phyloP scores from a whole-genome alignment of 1,284 basidiomycete genomes.

The Apiotrichum gamsii region DNA sequence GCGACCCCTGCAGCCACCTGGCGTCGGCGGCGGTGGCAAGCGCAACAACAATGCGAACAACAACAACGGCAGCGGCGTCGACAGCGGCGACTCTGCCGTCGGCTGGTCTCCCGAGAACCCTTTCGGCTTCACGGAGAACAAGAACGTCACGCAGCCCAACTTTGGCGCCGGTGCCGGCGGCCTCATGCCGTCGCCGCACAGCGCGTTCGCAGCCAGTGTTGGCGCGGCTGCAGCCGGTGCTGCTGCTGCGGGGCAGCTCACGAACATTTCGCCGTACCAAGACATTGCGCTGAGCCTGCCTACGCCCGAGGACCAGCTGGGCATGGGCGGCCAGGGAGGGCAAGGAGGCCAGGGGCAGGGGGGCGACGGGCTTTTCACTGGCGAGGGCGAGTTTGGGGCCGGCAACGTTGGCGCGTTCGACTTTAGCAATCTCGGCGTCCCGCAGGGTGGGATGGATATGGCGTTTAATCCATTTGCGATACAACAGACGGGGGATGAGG shows the following conservation, averaged over 20 bases:
- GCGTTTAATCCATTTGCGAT: slow-evolving; percentile 47
- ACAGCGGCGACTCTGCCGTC: background rate
- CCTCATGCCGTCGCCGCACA: slow-evolving; percentile 8
- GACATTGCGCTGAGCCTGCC: slow-evolving; percentile 11
- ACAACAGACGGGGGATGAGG: slow-evolving; percentile 37
- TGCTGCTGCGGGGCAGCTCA: background rate
- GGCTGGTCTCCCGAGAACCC: slow-evolving; percentile 17
- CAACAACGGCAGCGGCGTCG: background rate
- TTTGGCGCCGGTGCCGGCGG: background rate
- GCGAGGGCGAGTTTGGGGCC: slow-evolving; percentile 22
- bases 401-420: slow-evolving; percentile 36
- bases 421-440: slow-evolving; percentile 34
- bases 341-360: no score
- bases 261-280: slow-evolving; percentile 18
- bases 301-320: slow-evolving; percentile 3
- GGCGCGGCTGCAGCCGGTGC: no score
- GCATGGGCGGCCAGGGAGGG: background rate
- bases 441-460: slow-evolving; percentile 17
- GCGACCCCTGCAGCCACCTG: slow-evolving; percentile 41
- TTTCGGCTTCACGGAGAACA: slow-evolving; percentile 15
- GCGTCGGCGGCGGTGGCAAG: background rate
- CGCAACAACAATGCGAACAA: background rate
- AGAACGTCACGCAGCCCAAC: slow-evolving; percentile 7
- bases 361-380: background rate
- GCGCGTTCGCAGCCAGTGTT: slow-evolving; percentile 1